phyloP scores from a whole-genome alignment of 192 early-diverging fungal species.

The Backusella liffmaniae region DNA sequence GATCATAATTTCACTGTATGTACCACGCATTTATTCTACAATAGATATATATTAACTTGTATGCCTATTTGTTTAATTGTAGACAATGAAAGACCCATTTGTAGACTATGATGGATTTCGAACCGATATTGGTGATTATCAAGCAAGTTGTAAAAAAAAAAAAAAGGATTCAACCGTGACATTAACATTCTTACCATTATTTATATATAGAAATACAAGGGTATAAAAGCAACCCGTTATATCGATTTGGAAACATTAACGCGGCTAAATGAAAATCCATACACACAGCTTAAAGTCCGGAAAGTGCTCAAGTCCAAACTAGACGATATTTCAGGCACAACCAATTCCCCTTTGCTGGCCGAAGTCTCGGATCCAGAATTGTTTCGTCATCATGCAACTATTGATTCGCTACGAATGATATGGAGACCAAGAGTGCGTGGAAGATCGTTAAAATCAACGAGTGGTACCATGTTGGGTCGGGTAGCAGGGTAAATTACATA shows the following conservation, averaged over 20 bases:
- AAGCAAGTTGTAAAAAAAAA: slow-evolving; percentile 25
- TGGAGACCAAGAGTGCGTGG: slow-evolving; percentile 41
- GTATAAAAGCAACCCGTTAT: slow-evolving; percentile 19
- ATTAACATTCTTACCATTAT: not conserved
- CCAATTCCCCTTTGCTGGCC: slow-evolving; percentile 21
- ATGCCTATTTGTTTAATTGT: not conserved
- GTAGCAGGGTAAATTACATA: slow-evolving; percentile 26
- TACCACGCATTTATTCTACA: not conserved
- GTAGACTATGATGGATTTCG: slow-evolving; percentile 39
- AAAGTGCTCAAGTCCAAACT: slow-evolving; percentile 54
- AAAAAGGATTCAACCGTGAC: not conserved
- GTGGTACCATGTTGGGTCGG: slow-evolving; percentile 25
- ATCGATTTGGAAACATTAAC: slow-evolving; percentile 34
- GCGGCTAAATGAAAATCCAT: slow-evolving; percentile 36
- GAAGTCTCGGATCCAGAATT: slow-evolving; percentile 47
- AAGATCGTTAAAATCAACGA: slow-evolving; percentile 22
- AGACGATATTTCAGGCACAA: slow-evolving; percentile 50
- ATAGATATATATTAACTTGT: not conserved
- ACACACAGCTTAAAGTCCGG: slow-evolving; percentile 42
- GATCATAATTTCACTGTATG: slow-evolving; percentile 46
- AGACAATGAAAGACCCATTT: slow-evolving; percentile 55
- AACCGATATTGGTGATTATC: slow-evolving; percentile 42
- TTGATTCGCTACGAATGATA: slow-evolving; percentile 42
- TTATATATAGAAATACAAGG: slow-evolving; percentile 32
- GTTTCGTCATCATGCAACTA: slow-evolving; percentile 42